Conservation (phyloP, 1,284 basidiomycete genomes). For the Tetrapyrgos nigripes region DNA sequence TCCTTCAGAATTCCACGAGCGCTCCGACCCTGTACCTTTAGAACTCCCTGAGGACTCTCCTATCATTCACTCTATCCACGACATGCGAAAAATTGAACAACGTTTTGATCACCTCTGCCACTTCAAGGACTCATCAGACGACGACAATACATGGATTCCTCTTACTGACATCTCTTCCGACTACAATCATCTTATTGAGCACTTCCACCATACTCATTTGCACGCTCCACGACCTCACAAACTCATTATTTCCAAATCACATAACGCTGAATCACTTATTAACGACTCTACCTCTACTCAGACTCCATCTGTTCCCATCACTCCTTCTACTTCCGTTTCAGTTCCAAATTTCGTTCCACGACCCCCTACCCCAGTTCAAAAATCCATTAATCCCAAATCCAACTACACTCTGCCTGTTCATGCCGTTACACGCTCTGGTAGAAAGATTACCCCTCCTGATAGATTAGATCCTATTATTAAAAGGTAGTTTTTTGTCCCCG, state of each 20-base stretch:
- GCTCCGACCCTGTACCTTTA: conserved; percentile 26
- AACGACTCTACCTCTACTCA: no score
- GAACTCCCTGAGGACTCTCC: conserved; percentile 17
- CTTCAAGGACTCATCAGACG: no score
- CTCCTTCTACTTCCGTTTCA: no score
- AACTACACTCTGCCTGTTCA: conserved; percentile 24
- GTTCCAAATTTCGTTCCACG: conserved; percentile 1
- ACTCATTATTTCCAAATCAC: conserved; percentile 1
- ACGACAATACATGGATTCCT: no score
- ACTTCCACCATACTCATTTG: conserved; percentile 29
- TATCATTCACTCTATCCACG: no score
- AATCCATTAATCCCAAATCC: conserved; percentile 14
- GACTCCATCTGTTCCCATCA: no score
- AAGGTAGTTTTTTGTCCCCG: no score
- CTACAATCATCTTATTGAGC: no score
- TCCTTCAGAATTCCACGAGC: conserved; percentile 27
- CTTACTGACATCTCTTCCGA: no score
- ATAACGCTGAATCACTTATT: no score
- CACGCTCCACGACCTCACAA: conserved; percentile 30
- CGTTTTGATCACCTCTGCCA: conserved; percentile 38
- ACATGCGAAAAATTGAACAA: conserved; percentile 34
- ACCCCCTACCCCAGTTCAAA: conserved; percentile 8
- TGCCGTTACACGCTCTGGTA: conserved; percentile 30
- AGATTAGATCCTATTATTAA: no score
- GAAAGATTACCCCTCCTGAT: no score